Conservation (phyloP, 352 stramenopile species). For the Globisporangium mamillatum region DNA sequence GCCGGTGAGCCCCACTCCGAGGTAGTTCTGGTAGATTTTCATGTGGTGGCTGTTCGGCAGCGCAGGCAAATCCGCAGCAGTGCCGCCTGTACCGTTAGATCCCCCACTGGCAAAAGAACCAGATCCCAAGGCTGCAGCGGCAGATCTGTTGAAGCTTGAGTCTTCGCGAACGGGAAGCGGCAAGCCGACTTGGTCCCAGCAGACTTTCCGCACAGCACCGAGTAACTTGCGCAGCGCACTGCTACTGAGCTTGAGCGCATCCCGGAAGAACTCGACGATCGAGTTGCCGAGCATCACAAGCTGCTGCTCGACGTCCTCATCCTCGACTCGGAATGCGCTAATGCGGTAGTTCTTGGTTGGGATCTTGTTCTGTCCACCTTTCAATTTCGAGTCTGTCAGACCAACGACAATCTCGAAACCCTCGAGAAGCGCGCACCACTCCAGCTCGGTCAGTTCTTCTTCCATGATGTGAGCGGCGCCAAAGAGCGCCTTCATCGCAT, state of each 20-base stretch:
- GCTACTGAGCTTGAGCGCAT: slow-evolving; percentile 68
- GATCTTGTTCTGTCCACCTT: slow-evolving; percentile 68
- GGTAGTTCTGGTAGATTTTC: slow-evolving; percentile 77
- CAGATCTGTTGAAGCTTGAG: background rate
- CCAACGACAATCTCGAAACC: slow-evolving; percentile 82
- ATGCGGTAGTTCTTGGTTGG: slow-evolving; percentile 76
- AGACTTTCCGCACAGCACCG: slow-evolving; percentile 59
- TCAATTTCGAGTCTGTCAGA: slow-evolving; percentile 67
- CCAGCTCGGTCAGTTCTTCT: slow-evolving; percentile 67
- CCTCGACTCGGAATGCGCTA: slow-evolving; percentile 66
- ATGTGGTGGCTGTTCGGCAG: slow-evolving; percentile 61
- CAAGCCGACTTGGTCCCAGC: slow-evolving; percentile 66
- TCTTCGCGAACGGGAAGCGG: slow-evolving; percentile 27
- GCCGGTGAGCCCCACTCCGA: slow-evolving; percentile 63
- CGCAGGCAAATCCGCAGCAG: slow-evolving; percentile 28
- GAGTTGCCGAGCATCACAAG: slow-evolving; percentile 81
- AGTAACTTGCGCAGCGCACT: slow-evolving; percentile 54
- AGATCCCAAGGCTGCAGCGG: background rate
- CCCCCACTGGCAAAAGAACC: background rate
- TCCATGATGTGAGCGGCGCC: slow-evolving; percentile 84
- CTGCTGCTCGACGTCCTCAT: slow-evolving; percentile 87
- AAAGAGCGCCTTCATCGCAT: slow-evolving; percentile 88
- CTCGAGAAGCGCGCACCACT: slow-evolving; percentile 76
- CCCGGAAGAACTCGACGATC: slow-evolving; percentile 83
- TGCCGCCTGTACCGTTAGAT: background rate